phyloP scores from a whole-genome alignment of 148 eudicot species.

The Persicaria tinctoria region DNA sequence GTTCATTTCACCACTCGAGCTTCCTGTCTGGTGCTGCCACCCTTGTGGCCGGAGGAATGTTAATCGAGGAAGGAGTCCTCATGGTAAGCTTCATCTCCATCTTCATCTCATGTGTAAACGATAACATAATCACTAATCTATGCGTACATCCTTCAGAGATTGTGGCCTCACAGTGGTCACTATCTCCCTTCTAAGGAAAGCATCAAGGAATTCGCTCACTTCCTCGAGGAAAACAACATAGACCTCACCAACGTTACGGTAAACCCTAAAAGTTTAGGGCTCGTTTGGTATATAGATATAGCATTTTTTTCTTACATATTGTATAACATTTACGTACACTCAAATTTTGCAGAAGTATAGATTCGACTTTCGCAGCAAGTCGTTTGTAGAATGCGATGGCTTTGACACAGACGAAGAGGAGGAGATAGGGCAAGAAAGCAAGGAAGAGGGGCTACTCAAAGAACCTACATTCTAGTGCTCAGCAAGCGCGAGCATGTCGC shows the following conservation, averaged over 20 bases:
- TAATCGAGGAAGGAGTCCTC: slow-evolving; percentile 59
- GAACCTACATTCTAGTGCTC: too few relatives aligned
- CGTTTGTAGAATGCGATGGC: neutral
- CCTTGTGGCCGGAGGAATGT: slow-evolving; percentile 78
- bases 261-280: slow-evolving; percentile 10
- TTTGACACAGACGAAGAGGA: neutral
- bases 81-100: slow-evolving; percentile 25
- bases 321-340: too few relatives aligned
- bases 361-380: neutral
- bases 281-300: neutral
- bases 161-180: slow-evolving; percentile 97
- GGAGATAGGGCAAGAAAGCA: too few relatives aligned
- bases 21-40: slow-evolving; percentile 88
- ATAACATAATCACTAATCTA: too few relatives aligned
- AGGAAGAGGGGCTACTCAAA: too few relatives aligned
- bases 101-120: too few relatives aligned
- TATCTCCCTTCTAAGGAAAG: slow-evolving; percentile 87
- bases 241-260: slow-evolving; percentile 77
- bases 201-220: slow-evolving; percentile 65
- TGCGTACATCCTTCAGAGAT: slow-evolving; percentile 36
- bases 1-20: slow-evolving; percentile 83
- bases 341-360: slow-evolving; percentile 6
- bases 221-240: slow-evolving; percentile 65
- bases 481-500: too few relatives aligned
- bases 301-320: too few relatives aligned